A percentile compares a stretch with the other conserved stretches of the same genome.
phyloP scores from a whole-genome alignment of 1,284 basidiomycete species.

The Cutaneotrichosporon mucoides region DNA sequence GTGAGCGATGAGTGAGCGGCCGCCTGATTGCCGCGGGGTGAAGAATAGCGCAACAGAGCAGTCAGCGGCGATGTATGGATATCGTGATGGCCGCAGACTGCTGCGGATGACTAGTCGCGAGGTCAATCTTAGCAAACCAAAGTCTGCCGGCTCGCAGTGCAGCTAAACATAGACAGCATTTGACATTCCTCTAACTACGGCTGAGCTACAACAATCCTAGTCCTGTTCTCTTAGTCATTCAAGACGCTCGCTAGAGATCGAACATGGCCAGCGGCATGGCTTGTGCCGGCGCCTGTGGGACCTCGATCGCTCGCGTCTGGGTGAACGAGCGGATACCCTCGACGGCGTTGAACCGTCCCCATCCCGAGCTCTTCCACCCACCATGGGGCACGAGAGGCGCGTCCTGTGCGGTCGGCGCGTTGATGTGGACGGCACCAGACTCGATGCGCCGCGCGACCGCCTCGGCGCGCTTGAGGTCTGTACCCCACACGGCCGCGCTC shows the following conservation, averaged over 20 bases:
- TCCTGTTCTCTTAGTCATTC: too few relatives aligned
- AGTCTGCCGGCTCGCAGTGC: too few relatives aligned
- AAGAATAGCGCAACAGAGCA: too few relatives aligned
- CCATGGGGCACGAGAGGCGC: slow-evolving; percentile 18
- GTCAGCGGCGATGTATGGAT: too few relatives aligned
- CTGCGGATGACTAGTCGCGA: too few relatives aligned
- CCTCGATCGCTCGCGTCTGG: slow-evolving; percentile 16
- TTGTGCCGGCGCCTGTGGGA: slow-evolving; percentile 1
- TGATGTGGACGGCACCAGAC: slow-evolving; percentile 26
- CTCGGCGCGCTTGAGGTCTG: slow-evolving; percentile 53
- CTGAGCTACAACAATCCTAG: too few relatives aligned
- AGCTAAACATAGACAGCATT: too few relatives aligned
- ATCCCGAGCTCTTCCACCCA: slow-evolving; percentile 28
- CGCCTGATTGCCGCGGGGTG: too few relatives aligned
- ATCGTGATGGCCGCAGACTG: too few relatives aligned
- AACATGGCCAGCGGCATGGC: slow-evolving; percentile 16
- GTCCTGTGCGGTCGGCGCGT: slow-evolving; percentile 17
- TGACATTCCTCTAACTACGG: too few relatives aligned
- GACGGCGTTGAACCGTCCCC: slow-evolving; percentile 32
- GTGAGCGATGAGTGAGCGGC: too few relatives aligned
- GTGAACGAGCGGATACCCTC: slow-evolving; percentile 25
- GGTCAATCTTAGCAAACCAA: too few relatives aligned
- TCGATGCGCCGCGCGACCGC: slow-evolving; percentile 54
- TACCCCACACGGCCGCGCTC: slow-evolving; percentile 57
- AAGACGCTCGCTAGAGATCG: slow-evolving; percentile 4